Percentiles rank a stretch among this genome's conserved stretches.
phyloP scores from a whole-genome alignment of 257 asterid species.

The Anisodus acutangulus region DNA sequence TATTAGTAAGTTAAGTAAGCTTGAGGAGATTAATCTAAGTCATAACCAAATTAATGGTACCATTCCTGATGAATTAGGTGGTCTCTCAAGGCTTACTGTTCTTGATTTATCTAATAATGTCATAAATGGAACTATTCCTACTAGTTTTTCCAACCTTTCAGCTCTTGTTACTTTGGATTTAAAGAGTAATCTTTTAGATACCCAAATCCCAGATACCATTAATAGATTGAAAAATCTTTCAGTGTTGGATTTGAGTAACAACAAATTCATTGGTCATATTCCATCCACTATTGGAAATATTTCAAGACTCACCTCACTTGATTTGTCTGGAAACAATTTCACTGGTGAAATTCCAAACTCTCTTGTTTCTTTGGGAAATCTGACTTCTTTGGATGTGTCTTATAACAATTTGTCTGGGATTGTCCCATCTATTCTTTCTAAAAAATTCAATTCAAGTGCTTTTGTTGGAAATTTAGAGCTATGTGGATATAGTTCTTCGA shows the following conservation, averaged over 20 bases:
- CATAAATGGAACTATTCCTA: constrained; percentile 54
- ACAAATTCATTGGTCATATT: constrained; percentile 55
- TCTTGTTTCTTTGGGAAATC: constrained; percentile 47
- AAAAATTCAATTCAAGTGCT: constrained; percentile 72
- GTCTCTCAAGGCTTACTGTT: constrained; percentile 42
- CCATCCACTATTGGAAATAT: constrained; percentile 64
- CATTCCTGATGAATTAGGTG: constrained; percentile 53
- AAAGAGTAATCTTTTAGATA: constrained; percentile 50
- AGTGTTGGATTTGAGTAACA: constrained; percentile 51
- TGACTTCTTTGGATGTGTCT: constrained; percentile 68
- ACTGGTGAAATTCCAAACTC: constrained; percentile 75
- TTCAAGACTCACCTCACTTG: constrained; percentile 52
- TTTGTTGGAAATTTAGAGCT: constrained; percentile 76
- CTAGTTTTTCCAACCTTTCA: constrained; percentile 45
- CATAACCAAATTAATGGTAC: constrained; percentile 55
- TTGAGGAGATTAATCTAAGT: constrained; percentile 55
- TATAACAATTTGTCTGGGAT: constrained; percentile 76
- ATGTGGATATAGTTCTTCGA: constrained; percentile 69
- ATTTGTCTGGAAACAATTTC: constrained; percentile 70
- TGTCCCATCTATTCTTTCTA: constrained; percentile 66
- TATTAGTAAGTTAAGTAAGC: constrained; percentile 50
- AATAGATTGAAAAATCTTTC: constrained; percentile 51
- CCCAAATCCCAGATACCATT: constrained; percentile 52
- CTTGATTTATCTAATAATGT: constrained; percentile 60
- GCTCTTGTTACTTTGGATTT: constrained; percentile 49